A percentile compares a stretch with the other conserved stretches of the same genome.
These are phyloP conservation scores for Breynia disticha DNA, from an alignment of 441 rosid genomes.

Conservation along the genomic window DNA sequence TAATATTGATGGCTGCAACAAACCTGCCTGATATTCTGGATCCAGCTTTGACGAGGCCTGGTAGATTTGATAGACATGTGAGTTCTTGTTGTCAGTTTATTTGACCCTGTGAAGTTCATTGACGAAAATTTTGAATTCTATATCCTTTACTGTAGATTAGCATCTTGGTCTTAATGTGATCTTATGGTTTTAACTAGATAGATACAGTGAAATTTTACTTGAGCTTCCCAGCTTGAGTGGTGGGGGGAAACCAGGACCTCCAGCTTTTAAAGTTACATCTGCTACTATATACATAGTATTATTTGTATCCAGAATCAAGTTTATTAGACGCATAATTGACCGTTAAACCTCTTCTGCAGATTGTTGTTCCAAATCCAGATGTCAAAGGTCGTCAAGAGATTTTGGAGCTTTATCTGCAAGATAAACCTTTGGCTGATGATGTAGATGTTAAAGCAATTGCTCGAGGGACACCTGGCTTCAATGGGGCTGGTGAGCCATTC, in stretches of 20 bases:
- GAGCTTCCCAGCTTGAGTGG: not conserved
- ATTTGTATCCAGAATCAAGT: not conserved
- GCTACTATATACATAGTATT: no score
- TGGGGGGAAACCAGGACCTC: not conserved
- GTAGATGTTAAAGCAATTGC: constrained; percentile 92
- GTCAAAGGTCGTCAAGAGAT: constrained; percentile 89
- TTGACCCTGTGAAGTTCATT: constrained; percentile 1
- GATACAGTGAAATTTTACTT: not conserved
- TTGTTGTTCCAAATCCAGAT: constrained; percentile 93
- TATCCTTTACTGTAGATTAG: no score
- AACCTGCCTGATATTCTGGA: constrained; percentile 98
- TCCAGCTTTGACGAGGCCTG: constrained; percentile 99
- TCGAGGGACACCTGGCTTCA: constrained; percentile 97
- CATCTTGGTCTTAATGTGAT: not conserved
- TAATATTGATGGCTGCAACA: constrained; percentile 97
- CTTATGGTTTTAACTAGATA: not conserved
- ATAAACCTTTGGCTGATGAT: constrained; percentile 81
- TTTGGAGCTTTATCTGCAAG: constrained; percentile 88
- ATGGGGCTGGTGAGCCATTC: constrained; percentile 75
- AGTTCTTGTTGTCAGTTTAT: constrained; percentile 26
- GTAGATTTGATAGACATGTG: constrained; percentile 98
- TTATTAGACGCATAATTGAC: constrained; percentile 23
- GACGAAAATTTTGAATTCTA: no score
- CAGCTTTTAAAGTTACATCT: not conserved
- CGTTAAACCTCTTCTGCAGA: constrained; percentile 32